Evolutionary conservation across 352 stramenopile species (phyloP).

Genomic region (Peronospora belbahrii): DNA sequence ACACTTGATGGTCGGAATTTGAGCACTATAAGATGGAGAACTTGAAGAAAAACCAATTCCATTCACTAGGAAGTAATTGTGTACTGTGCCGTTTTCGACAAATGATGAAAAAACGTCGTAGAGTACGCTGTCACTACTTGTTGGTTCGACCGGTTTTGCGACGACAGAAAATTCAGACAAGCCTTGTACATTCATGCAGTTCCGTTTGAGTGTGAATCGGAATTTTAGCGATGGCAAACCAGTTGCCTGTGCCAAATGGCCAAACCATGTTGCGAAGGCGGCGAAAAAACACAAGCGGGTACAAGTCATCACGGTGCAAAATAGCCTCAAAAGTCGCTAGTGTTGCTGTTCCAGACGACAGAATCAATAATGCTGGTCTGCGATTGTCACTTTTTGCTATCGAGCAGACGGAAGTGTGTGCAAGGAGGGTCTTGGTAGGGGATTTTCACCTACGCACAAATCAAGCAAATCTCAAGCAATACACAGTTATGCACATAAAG

Average conservation of each 20-base stretch:
- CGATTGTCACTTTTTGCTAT: no score
- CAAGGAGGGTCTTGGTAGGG: no score
- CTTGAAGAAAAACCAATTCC: conserved; percentile 16
- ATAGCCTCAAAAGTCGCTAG: background rate
- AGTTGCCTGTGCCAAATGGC: background rate
- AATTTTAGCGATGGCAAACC: conserved; percentile 22
- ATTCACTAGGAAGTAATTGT: conserved; percentile 26
- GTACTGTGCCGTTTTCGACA: conserved; percentile 11
- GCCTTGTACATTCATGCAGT: conserved; percentile 22
- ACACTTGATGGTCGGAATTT: conserved; percentile 1
- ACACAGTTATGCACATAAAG: no score
- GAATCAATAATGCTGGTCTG: conserved; percentile 11
- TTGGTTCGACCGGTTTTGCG: conserved; percentile 18
- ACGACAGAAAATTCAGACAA: conserved; percentile 25
- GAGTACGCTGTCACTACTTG: conserved; percentile 9
- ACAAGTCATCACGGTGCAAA: background rate
- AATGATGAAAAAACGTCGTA: conserved; percentile 27
- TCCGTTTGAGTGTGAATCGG: conserved; percentile 27
- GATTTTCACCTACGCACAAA: no score
- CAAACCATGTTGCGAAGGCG: background rate
- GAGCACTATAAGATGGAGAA: conserved; percentile 1
- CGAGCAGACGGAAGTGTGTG: no score
- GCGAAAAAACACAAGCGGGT: background rate
- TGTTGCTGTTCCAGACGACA: background rate
- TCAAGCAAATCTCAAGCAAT: no score